Conservation (phyloP, 2,329 filamentous ascomycete genomes). For the Aspergillus spinulosporus region DNA sequence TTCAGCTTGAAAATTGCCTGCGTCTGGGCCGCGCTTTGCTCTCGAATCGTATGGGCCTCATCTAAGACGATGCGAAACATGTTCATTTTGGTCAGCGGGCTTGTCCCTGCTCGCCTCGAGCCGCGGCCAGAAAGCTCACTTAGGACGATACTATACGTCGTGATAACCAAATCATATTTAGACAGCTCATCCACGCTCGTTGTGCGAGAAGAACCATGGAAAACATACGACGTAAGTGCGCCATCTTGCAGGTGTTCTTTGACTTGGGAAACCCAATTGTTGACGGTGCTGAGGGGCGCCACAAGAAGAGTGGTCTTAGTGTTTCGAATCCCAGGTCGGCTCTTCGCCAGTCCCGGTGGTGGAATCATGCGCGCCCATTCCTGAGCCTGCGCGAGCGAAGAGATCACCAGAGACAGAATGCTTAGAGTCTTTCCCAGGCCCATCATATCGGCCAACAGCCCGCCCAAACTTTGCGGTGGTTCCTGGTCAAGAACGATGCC, state of each 20-base stretch:
- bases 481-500: conserved; percentile 61
- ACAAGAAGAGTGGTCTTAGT: conserved; percentile 80
- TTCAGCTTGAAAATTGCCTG: conserved; percentile 79
- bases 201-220: conserved; percentile 77
- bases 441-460: conserved; percentile 84
- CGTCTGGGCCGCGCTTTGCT: conserved; percentile 76
- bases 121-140: conserved; percentile 70
- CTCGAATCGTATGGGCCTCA: conserved; percentile 92
- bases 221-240: conserved; percentile 72
- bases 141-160: conserved; percentile 85
- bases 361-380: conserved; percentile 62
- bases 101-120: conserved; percentile 55
- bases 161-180: conserved; percentile 80
- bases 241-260: conserved; percentile 71
- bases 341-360: conserved; percentile 37
- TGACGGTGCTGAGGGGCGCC: conserved; percentile 84
- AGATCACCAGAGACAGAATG: conserved; percentile 73
- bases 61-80: conserved; percentile 95
- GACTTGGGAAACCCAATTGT: conserved; percentile 94
- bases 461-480: conserved; percentile 68
- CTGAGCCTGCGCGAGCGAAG: conserved; percentile 62
- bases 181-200: conserved; percentile 68
- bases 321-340: conserved; percentile 55
- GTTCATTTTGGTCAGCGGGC: conserved; percentile 73
- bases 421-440: conserved; percentile 85